These are phyloP conservation scores for Colletotrichum tanaceti DNA, from an alignment of 2,329 filamentous ascomycete genomes.

Conservation along the genomic window DNA sequence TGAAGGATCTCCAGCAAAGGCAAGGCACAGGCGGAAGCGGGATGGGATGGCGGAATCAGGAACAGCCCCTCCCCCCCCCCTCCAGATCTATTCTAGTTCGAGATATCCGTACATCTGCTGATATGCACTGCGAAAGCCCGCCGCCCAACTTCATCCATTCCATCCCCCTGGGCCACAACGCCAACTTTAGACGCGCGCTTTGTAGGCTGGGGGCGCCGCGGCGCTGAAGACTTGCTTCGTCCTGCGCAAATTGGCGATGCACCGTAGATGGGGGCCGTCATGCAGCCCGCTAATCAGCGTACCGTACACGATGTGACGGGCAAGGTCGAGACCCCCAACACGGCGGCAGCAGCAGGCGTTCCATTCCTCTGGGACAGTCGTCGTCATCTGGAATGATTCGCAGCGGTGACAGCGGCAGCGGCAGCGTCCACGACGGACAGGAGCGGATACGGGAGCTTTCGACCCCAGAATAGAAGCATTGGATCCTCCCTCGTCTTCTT, in stretches of 20 bases:
- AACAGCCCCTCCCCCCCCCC: neutral
- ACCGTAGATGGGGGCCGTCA: conserved; percentile 27
- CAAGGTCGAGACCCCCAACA: conserved; percentile 32
- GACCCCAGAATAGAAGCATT: conserved; percentile 33
- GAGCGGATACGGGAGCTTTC: conserved; percentile 16
- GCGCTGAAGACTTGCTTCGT: conserved; percentile 20
- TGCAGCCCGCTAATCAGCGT: conserved; percentile 35
- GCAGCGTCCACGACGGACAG: conserved; percentile 28
- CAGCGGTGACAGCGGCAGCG: conserved; percentile 21
- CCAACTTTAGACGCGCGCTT: conserved; percentile 39
- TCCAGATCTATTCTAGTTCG: conserved; percentile 24
- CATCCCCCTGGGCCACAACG: neutral
- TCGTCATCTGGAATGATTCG: conserved; percentile 33
- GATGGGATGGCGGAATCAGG: neutral
- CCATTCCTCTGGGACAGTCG: conserved; percentile 31
- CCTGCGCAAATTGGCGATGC: conserved; percentile 23
- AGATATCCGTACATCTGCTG: too few relatives aligned
- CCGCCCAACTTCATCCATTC: too few relatives aligned
- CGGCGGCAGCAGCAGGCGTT: conserved; percentile 38
- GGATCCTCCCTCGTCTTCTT: conserved; percentile 12
- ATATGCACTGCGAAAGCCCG: too few relatives aligned
- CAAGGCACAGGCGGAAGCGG: neutral
- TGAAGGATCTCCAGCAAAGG: conserved; percentile 22
- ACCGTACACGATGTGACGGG: conserved; percentile 32
- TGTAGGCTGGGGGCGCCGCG: conserved; percentile 14